Conservation (phyloP, 306 rosid genomes). For the Quercus rubra region DNA sequence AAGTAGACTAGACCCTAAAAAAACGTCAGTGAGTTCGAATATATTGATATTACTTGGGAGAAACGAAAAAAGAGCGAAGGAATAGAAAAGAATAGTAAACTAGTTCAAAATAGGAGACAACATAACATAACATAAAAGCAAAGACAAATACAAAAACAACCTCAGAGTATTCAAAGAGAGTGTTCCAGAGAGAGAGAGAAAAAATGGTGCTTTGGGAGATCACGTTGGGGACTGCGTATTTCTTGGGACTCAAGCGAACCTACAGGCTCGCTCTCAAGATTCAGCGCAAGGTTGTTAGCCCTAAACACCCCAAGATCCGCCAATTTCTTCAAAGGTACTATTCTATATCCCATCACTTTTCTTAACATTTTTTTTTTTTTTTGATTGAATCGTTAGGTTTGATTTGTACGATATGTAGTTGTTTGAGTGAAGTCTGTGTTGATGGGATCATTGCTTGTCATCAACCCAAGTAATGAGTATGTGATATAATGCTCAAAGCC, state of each 20-base stretch:
- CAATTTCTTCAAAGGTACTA: constrained; percentile 64
- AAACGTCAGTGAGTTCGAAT: constrained; percentile 23
- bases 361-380: background rate
- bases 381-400: background rate
- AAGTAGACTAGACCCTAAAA: background rate
- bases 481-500: too few relatives aligned
- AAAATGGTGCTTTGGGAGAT: constrained; percentile 97
- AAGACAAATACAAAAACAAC: too few relatives aligned
- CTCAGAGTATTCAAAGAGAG: background rate
- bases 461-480: too few relatives aligned
- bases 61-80: constrained; percentile 27
- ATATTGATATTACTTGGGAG: constrained; percentile 45
- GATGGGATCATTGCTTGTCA: too few relatives aligned
- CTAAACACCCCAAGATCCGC: constrained; percentile 63
- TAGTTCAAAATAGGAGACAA: background rate
- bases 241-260: constrained; percentile 82
- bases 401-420: too few relatives aligned
- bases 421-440: too few relatives aligned
- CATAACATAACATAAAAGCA: background rate
- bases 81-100: background rate
- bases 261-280: constrained; percentile 67
- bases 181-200: background rate
- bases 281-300: constrained; percentile 64
- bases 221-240: constrained; percentile 88
- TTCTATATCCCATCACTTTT: background rate